These are phyloP conservation scores for Litsea cubeba DNA, from an alignment of 164 flowering plant species.

Conservation along the genomic window DNA sequence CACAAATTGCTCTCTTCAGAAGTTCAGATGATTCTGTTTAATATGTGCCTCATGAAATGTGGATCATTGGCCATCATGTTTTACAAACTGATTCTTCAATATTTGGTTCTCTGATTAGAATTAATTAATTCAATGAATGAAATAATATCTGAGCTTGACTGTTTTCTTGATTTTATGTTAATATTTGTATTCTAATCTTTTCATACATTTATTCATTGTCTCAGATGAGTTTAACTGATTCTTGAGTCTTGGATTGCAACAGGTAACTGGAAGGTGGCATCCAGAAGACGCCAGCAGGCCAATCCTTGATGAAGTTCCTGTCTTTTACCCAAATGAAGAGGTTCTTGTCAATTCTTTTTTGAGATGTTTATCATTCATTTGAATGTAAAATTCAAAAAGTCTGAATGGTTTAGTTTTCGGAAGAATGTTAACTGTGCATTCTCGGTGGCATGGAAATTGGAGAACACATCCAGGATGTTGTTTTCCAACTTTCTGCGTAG, in stretches of 20 bases:
- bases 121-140: too few species aligned
- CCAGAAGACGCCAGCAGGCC: constrained; percentile 69
- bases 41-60: not conserved
- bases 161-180: not conserved
- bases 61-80: not conserved
- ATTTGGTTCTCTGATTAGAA: not conserved
- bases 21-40: too few species aligned
- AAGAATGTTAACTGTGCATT: not conserved
- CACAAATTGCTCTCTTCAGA: not conserved
- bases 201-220: not conserved
- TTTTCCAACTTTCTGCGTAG: not conserved
- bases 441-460: not conserved
- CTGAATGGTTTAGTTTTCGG: not conserved
- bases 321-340: constrained; percentile 90
- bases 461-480: not conserved
- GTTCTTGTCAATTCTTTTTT: constrained; percentile 23
- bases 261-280: constrained; percentile 84
- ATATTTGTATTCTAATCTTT: not conserved
- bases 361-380: not conserved
- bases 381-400: not conserved
- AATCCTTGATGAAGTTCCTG: constrained; percentile 74
- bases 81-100: not conserved
- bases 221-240: not conserved
- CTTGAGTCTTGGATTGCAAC: constrained; percentile 17
- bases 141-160: not conserved